These are phyloP conservation scores for Ormosia semicastrata DNA, from an alignment of 306 rosid genomes.

Conservation along the genomic window DNA sequence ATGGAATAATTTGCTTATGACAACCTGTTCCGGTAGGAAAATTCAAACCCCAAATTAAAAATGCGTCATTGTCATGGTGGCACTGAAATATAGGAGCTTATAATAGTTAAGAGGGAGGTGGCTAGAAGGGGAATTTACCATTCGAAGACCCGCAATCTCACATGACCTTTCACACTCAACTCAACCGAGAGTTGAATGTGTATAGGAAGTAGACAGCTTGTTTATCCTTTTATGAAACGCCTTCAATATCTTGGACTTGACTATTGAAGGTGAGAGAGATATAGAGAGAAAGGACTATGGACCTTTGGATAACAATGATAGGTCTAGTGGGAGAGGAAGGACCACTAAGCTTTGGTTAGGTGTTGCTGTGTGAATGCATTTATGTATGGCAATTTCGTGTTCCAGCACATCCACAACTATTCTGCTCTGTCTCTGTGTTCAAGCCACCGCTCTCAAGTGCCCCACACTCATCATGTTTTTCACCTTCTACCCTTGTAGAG, in stretches of 20 bases:
- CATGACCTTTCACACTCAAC: slow-evolving; percentile 35
- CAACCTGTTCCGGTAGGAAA: slow-evolving; percentile 1
- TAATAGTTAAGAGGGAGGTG: not conserved
- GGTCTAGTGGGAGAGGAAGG: slow-evolving; percentile 11
- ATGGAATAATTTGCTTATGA: not conserved
- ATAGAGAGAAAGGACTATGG: not conserved
- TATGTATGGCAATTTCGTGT: not conserved
- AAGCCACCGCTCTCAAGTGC: not conserved
- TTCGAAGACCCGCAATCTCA: slow-evolving; percentile 27
- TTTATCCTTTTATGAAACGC: not conserved
- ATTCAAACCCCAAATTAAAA: not conserved
- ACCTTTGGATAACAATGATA: not conserved
- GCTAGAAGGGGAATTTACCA: not conserved
- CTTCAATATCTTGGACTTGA: slow-evolving; percentile 6
- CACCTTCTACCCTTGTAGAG: not conserved
- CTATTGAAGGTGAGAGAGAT: not conserved
- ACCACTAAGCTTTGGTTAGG: slow-evolving; percentile 17
- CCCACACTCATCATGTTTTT: slow-evolving; percentile 7
- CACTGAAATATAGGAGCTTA: not conserved
- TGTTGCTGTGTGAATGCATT: slow-evolving; percentile 6
- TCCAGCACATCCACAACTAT: slow-evolving; percentile 27
- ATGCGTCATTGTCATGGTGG: slow-evolving; percentile 16
- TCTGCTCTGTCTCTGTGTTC: not conserved
- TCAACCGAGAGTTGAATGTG: slow-evolving; percentile 3
- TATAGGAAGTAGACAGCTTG: not conserved